phyloP scores from a whole-genome alignment of 2,329 filamentous ascomycete species.

The Hypoxylon sp. region DNA sequence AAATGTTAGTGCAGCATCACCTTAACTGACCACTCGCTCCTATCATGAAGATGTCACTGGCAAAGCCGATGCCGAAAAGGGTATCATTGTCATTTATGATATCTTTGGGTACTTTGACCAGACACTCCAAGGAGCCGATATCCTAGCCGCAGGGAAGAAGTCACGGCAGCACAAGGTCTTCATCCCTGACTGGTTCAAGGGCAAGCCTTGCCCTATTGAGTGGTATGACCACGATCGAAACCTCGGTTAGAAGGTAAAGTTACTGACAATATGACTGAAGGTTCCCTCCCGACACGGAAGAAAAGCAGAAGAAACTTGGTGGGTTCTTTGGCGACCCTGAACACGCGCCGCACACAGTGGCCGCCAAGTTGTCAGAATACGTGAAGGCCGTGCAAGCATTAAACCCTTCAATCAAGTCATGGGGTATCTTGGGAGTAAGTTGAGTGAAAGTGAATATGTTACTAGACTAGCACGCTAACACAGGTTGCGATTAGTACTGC shows the following conservation, averaged over 20 bases:
- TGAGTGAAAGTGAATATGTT: background rate
- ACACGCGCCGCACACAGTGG: slow-evolving; percentile 63
- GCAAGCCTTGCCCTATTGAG: slow-evolving; percentile 72
- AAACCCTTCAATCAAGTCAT: slow-evolving; percentile 70
- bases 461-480: background rate
- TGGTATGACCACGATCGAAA: slow-evolving; percentile 47
- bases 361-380: slow-evolving; percentile 66
- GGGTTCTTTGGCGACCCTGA: slow-evolving; percentile 67
- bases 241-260: background rate
- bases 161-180: slow-evolving; percentile 84
- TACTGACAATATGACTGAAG: slow-evolving; percentile 3
- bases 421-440: slow-evolving; percentile 73
- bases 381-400: slow-evolving; percentile 67
- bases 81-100: slow-evolving; percentile 74
- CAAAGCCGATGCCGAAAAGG: slow-evolving; percentile 65
- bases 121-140: slow-evolving; percentile 79
- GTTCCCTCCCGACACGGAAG: slow-evolving; percentile 75
- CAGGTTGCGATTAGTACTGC: slow-evolving; percentile 64
- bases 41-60: slow-evolving; percentile 64
- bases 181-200: slow-evolving; percentile 93
- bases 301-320: slow-evolving; percentile 72
- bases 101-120: slow-evolving; percentile 82
- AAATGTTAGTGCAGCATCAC: background rate
- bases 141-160: slow-evolving; percentile 69
- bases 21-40: slow-evolving; percentile 10